Evolutionary conservation across 2,329 filamentous ascomycete genomes (phyloP).

Genomic region (Aspergillus flavus): DNA sequence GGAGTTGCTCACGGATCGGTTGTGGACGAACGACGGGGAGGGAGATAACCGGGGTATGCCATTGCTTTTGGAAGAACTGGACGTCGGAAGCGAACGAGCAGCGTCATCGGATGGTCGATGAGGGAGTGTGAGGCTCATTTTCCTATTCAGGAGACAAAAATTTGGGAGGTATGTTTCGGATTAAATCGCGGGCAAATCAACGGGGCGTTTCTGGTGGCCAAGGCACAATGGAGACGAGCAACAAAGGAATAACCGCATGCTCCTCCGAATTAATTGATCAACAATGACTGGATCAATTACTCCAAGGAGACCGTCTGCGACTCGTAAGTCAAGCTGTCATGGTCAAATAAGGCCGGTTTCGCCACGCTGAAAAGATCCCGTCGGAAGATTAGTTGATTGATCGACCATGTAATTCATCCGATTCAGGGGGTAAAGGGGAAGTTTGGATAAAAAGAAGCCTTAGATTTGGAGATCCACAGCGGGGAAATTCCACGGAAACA

Average conservation of each 20-base stretch:
- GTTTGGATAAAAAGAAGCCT: not conserved
- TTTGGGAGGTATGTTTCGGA: constrained; percentile 3
- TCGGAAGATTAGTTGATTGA: constrained; percentile 6
- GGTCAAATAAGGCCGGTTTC: not conserved
- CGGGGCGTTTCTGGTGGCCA: not conserved
- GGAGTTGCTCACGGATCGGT: constrained; percentile 53
- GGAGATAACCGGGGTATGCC: constrained; percentile 60
- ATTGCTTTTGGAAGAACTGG: constrained; percentile 47
- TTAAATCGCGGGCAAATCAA: constrained; percentile 1
- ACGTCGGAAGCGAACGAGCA: constrained; percentile 52
- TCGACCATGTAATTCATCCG: constrained; percentile 10
- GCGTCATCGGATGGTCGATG: constrained; percentile 45
- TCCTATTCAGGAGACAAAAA: constrained; percentile 12
- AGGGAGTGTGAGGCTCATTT: constrained; percentile 41
- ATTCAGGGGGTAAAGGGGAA: constrained; percentile 30
- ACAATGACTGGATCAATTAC: not conserved
- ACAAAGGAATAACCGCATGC: constrained; percentile 1
- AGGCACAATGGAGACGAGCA: not conserved
- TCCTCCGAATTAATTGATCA: not conserved
- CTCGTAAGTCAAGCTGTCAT: not conserved
- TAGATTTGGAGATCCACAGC: constrained; percentile 26
- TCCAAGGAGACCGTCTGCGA: not conserved
- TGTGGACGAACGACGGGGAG: constrained; percentile 60
- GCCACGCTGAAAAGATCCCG: not conserved
- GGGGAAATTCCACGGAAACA: constrained; percentile 27